Evolutionary conservation across 106 monocot species (phyloP), one percentile per base, ranked within the genome.

Genomic region (Platanthera guangdongensis): DNA sequence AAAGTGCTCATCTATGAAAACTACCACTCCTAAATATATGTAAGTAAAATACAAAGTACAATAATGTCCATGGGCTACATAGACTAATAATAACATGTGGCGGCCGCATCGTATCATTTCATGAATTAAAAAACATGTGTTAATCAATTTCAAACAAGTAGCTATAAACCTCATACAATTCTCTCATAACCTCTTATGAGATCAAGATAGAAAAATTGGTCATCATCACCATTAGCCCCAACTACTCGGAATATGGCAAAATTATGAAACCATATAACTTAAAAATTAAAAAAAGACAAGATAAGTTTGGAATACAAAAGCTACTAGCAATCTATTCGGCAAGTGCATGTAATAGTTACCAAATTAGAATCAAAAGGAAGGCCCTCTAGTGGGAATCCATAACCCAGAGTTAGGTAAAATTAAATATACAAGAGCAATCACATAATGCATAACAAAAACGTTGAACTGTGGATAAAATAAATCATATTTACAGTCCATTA

Each of bases 321-420:
- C 52, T 76, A 77, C 65, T 15, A 67, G 73, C 77, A 52, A 80
- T 64, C 77, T 73, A 62, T 53, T 83, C 8, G 54, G 19, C 30
- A 77, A 25, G 80, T 18, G 68, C 52, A 77, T 52, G 11, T 60
- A 76, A 77, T 50, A 76, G 63, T 76, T 92, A 96, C 96, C 96
- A 96, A 83, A 46, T 96, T 78, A 77, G 90, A 93, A 74, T 96
- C 96, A 85, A 96, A 96, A 64, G 83, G 51, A 73, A 93, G 90
- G 25, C 89, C 93, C 67, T 93, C 89, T 79, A 96, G 83, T 50
- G 90, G 93, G 79, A 96, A 93, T 74, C 96, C 93, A 39, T 39
- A 39, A 39, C 39, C 39, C 39, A 39, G 39, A 39, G 39, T 39
- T 39, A 39, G 39, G 39, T 39, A 39, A 39, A 39, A 39, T 39